These are phyloP conservation scores for Logfia minima DNA, from an alignment of 129 eudicot species.

Conservation along the genomic window DNA sequence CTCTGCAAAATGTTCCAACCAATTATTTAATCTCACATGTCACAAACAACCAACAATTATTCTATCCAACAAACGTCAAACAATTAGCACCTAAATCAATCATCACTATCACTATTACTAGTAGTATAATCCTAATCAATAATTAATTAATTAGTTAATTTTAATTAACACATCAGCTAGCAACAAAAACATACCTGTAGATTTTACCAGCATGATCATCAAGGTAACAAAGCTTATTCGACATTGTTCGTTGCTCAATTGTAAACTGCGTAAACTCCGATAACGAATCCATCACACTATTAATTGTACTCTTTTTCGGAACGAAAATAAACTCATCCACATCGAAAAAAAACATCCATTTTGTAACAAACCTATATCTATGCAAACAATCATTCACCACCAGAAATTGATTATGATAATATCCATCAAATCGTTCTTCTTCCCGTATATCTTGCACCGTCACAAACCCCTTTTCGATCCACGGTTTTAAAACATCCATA, in stretches of 20 bases:
- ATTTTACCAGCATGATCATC: constrained; percentile 52
- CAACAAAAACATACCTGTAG: constrained; percentile 38
- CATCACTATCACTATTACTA: neutral
- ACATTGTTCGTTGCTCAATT: constrained; percentile 74
- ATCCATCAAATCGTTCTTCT: constrained; percentile 75
- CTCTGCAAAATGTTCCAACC: constrained; percentile 8
- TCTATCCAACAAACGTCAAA: constrained; percentile 1
- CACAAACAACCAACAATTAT: constrained; percentile 16
- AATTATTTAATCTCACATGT: constrained; percentile 30
- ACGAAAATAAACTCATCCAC: constrained; percentile 74
- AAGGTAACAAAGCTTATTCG: constrained; percentile 58
- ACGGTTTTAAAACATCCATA: constrained; percentile 70
- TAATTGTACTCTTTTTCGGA: constrained; percentile 42
- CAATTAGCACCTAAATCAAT: neutral
- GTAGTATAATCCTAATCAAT: neutral
- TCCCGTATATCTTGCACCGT: constrained; percentile 64
- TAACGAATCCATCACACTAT: constrained; percentile 51
- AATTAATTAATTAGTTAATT: no score
- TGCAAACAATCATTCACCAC: constrained; percentile 84
- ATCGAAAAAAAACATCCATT: constrained; percentile 91
- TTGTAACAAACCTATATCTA: constrained; percentile 54
- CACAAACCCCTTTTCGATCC: constrained; percentile 73
- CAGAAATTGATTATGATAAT: constrained; percentile 78
- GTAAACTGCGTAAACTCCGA: constrained; percentile 60
- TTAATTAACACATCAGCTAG: neutral